These are phyloP conservation scores for Suillus hirtellus DNA, from an alignment of 768 basidiomycete genomes.

Conservation along the genomic window DNA sequence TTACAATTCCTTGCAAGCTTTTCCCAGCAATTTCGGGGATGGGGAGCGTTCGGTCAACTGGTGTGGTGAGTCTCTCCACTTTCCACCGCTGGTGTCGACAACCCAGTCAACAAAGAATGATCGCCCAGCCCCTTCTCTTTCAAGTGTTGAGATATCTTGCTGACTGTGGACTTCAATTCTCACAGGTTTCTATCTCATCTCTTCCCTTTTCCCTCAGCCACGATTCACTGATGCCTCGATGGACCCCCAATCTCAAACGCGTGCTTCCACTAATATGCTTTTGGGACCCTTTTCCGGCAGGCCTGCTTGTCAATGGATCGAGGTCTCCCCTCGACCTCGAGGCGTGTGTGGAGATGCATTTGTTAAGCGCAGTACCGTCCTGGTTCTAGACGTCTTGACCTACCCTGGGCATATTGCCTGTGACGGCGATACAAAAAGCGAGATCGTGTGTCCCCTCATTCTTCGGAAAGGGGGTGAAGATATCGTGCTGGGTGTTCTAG, in stretches of 20 bases:
- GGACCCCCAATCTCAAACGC: slow-evolving; percentile 7
- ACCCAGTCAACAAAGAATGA: neutral
- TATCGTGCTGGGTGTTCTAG: slow-evolving; percentile 61
- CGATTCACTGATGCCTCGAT: slow-evolving; percentile 19
- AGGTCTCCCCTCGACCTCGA: slow-evolving; percentile 48
- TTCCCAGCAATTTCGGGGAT: slow-evolving; percentile 60
- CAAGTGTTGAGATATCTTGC: slow-evolving; percentile 4
- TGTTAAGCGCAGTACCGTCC: slow-evolving; percentile 49
- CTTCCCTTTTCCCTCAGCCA: slow-evolving; percentile 59
- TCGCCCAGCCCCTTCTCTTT: neutral
- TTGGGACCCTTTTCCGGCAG: slow-evolving; percentile 89
- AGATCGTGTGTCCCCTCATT: slow-evolving; percentile 83
- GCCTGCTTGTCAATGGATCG: slow-evolving; percentile 88
- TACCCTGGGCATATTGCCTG: slow-evolving; percentile 96
- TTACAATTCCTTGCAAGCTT: slow-evolving; percentile 75
- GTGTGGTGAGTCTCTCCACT: slow-evolving; percentile 68
- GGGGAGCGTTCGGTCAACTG: slow-evolving; percentile 79
- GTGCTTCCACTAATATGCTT: slow-evolving; percentile 39
- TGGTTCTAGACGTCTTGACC: slow-evolving; percentile 76
- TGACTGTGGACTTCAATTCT: slow-evolving; percentile 22
- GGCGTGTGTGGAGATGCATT: slow-evolving; percentile 90
- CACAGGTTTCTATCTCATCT: slow-evolving; percentile 83
- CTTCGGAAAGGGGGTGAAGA: slow-evolving; percentile 31
- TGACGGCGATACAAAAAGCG: slow-evolving; percentile 87
- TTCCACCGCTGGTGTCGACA: slow-evolving; percentile 1